These are phyloP conservation scores for Beauveria caledonica DNA, from an alignment of 2,329 filamentous ascomycete species.

Conservation along the genomic window DNA sequence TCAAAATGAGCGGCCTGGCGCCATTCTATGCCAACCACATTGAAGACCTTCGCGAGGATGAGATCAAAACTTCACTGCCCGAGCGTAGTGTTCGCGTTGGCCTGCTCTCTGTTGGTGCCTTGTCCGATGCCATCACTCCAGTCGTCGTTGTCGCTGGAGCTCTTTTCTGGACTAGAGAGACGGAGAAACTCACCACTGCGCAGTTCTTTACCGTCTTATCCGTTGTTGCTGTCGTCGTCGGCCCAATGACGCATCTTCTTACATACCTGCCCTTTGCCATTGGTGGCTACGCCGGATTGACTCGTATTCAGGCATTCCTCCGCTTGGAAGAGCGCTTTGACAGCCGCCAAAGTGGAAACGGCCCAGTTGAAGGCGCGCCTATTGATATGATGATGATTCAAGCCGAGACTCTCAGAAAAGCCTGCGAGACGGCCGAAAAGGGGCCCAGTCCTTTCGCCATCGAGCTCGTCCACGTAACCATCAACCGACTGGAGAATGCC, in stretches of 20 bases:
- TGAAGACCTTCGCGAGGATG: slow-evolving; percentile 13
- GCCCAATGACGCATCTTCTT: slow-evolving; percentile 6
- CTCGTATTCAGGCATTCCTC: slow-evolving; percentile 7
- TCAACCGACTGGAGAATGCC: slow-evolving; percentile 3
- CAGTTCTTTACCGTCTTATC: slow-evolving; percentile 6
- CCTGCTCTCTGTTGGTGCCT: background rate
- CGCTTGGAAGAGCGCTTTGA: slow-evolving; percentile 5
- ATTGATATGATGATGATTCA: slow-evolving; percentile 2
- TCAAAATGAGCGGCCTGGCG: slow-evolving; percentile 29
- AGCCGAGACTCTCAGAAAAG: background rate
- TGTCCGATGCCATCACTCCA: background rate
- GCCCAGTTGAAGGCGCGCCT: background rate
- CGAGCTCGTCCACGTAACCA: slow-evolving; percentile 4
- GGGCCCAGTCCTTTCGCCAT: slow-evolving; percentile 7
- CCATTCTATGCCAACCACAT: slow-evolving; percentile 3
- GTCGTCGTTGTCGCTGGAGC: slow-evolving; percentile 9
- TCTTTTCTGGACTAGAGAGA: slow-evolving; percentile 3
- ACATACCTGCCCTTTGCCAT: slow-evolving; percentile 1
- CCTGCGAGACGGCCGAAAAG: slow-evolving; percentile 2
- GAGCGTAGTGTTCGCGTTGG: slow-evolving; percentile 4
- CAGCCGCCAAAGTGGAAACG: slow-evolving; percentile 2
- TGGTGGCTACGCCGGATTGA: slow-evolving; percentile 6
- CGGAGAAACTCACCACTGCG: background rate
- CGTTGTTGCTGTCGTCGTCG: slow-evolving; percentile 1
- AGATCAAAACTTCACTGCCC: slow-evolving; percentile 11